These are phyloP conservation scores for Lepiota subincarnata DNA, from an alignment of 768 basidiomycete species.

Conservation along the genomic window DNA sequence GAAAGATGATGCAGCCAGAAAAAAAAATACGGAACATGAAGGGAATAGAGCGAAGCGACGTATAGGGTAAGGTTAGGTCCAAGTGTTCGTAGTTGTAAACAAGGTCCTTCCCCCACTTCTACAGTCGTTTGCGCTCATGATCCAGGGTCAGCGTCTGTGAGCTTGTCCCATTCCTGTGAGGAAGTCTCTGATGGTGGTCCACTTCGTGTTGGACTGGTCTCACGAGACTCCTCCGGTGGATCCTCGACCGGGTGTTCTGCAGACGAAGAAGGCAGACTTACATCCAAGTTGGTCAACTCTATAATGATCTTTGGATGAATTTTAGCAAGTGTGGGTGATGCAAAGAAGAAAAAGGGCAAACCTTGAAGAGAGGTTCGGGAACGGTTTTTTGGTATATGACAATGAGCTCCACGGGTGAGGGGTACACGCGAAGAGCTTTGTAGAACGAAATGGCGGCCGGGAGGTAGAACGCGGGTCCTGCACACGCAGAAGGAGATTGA, in stretches of 20 bases:
- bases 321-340: neutral
- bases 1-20: slow-evolving; percentile 42
- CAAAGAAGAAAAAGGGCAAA: slow-evolving; percentile 23
- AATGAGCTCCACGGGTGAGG: slow-evolving; percentile 89
- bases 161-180: slow-evolving; percentile 86
- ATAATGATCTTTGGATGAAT: slow-evolving; percentile 41
- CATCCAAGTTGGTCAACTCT: slow-evolving; percentile 85
- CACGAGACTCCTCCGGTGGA: slow-evolving; percentile 44
- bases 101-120: slow-evolving; percentile 25
- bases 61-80: neutral
- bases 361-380: slow-evolving; percentile 76
- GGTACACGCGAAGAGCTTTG: slow-evolving; percentile 91
- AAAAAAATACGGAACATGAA: slow-evolving; percentile 23
- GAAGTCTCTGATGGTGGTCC: slow-evolving; percentile 78
- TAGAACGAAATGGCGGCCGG: slow-evolving; percentile 88
- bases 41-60: slow-evolving; percentile 13
- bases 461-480: slow-evolving; percentile 76
- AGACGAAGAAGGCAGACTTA: slow-evolving; percentile 60
- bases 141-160: slow-evolving; percentile 68
- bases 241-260: slow-evolving; percentile 20
- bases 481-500: slow-evolving; percentile 6
- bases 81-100: slow-evolving; percentile 9
- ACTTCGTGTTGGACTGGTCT: slow-evolving; percentile 58
- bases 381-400: slow-evolving; percentile 93
- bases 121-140: slow-evolving; percentile 16